phyloP scores from a whole-genome alignment of 768 basidiomycete species.

The Hypholoma sublateritium region DNA sequence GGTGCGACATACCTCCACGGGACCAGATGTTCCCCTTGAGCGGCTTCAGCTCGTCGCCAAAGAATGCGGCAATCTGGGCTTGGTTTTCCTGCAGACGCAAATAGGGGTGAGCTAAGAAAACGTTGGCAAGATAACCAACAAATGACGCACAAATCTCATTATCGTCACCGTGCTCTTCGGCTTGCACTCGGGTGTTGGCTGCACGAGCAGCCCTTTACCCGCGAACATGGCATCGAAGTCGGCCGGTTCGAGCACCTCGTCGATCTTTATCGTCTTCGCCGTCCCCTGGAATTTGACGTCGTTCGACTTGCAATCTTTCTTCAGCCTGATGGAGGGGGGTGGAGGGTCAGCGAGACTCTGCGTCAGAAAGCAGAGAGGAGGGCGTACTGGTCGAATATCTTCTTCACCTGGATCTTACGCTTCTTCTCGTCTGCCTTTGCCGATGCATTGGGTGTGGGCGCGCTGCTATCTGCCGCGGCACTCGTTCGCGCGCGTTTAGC shows the following conservation, averaged over 20 bases:
- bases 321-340: conserved; percentile 24
- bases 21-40: conserved; percentile 37
- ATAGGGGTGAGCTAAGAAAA: background rate
- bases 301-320: conserved; percentile 41
- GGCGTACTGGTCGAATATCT: conserved; percentile 36
- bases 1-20: conserved; percentile 25
- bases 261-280: conserved; percentile 36
- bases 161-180: conserved; percentile 41
- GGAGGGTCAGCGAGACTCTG: background rate
- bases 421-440: conserved; percentile 39
- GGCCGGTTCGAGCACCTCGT: conserved; percentile 34
- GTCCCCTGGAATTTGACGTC: conserved; percentile 39
- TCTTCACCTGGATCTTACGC: conserved; percentile 36
- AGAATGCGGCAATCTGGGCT: conserved; percentile 27
- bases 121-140: background rate
- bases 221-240: conserved; percentile 36
- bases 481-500: conserved; percentile 31
- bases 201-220: conserved; percentile 34
- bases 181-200: conserved; percentile 40
- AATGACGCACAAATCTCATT: conserved; percentile 32
- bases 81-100: conserved; percentile 12
- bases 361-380: background rate
- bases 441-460: too few species aligned
- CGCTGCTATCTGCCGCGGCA: background rate
- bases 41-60: conserved; percentile 33